Base-by-base conservation (phyloP, 768 basidiomycete species). In the Amanita rubescens region DNA sequence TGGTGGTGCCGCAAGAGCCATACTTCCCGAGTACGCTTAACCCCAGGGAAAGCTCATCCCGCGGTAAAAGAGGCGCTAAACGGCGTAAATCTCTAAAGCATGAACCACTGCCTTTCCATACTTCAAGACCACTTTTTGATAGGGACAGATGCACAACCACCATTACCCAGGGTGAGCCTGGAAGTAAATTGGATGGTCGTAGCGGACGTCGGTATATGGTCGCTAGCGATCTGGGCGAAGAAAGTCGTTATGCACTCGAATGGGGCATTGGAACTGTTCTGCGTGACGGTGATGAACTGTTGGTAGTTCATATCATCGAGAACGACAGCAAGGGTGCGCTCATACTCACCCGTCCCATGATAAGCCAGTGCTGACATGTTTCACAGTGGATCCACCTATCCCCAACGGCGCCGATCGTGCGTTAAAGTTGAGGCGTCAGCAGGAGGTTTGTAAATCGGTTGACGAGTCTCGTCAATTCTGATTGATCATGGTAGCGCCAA, bases 241-340 rank as follows among this genome's bases (percentile, higher is more conserved):
- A 99, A 71, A 87, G 84, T 67, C 76, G 87, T 32, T 99, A 94
- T 67, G 96, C 96, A 0, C 82, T 98, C 5, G 94, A 98, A 67
- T 99, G 95, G 96, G 92, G 90, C 9, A 94, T 98, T 51, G 95
- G 94, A 2, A 97, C 95, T 0, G 95, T 97, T 2, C 71, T 96
- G 56, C 73, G 94, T 57, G 94, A 97, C 68, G 95, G 95, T 2
- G 96, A 99, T 62, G 90, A 94, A 69, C 73, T 93, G 84, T 76
- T 94, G 55, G 77, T 98, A 55, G 88, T 96, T 0, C 92, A 86
- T 2, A 87, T 97, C 1, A 83, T 90, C 46, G 96, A 99, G 68
- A 94, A 91, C 59, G 96, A 98, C 59, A 75, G 74, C 42, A 97
- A 94, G 73, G 78, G 93, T 90, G 59, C 55, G 81, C 65, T 24